Base-by-base conservation (phyloP, 2,329 filamentous ascomycete genomes). In the Calonectria honghensis region DNA sequence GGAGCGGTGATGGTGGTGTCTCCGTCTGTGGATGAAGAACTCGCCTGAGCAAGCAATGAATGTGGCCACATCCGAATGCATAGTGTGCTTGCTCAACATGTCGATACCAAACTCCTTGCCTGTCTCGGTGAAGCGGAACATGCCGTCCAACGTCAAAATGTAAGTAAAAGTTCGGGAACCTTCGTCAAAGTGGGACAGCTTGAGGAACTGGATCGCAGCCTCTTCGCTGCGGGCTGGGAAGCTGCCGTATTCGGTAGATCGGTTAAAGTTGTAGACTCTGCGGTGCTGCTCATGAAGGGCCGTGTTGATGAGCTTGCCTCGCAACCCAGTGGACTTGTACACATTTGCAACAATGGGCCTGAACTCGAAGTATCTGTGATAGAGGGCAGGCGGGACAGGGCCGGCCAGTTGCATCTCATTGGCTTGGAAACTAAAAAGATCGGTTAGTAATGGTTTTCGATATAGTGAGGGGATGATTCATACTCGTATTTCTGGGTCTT, bases 101-200 rank as follows among this genome's bases (percentile, higher is more conserved):
- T 98, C 96, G 80, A 98, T 95, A 68, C 96, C 95, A 74, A 98
- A 98, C 81, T 98, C 96, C 80, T 97, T 97, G 37, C 96, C 96
- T 0, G 96, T 98, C 85, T 98, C 96, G 1, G 96, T 98, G 85
- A 98, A 98, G 59, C 96, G 93, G 82, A 97, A 91, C 68, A 96
- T 89, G 6, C 94, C 94, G 81, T 98, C 96, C 9, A 98, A 89
- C 0, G 95, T 98, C 29, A 98, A 88, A 32, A 98, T 93, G 79
- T 98, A 98, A 29, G 96, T 98, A 82, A 97, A 98, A 72, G 97
- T 92, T 16, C 96, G 92, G 1, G 94, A 94, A 24, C 95, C 96
- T 80, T 97, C 91, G 81, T 96, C 96, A 82, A 94, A 96, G 81
- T 98, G 95, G 0, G 93, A 94, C 80, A 98, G 92, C 73, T 96